phyloP scores from a whole-genome alignment of 805 yeast genomes.

The Wickerhamiella siamensis region DNA sequence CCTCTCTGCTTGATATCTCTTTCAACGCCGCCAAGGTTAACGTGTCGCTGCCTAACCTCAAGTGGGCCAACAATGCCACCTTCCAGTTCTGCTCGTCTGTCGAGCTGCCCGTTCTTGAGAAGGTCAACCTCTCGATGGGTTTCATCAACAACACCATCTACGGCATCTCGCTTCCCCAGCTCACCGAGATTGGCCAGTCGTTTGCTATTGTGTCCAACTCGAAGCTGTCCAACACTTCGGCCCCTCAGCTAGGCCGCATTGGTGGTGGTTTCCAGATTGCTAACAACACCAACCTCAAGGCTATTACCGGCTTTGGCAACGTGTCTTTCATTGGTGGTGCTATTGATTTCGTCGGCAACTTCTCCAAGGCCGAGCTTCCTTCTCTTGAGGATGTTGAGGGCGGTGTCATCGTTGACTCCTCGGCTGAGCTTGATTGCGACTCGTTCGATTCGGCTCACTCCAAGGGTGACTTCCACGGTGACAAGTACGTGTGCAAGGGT shows the following conservation, averaged over 20 bases:
- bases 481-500: constrained; percentile 42
- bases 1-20: constrained; percentile 62
- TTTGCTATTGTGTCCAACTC: constrained; percentile 62
- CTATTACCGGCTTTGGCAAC: constrained; percentile 59
- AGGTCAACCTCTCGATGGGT: constrained; percentile 71
- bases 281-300: constrained; percentile 61
- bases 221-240: constrained; percentile 51
- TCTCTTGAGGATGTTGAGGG: constrained; percentile 70
- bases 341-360: constrained; percentile 63
- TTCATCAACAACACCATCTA: constrained; percentile 54
- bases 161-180: constrained; percentile 28
- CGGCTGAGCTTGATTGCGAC: constrained; percentile 57
- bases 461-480: constrained; percentile 82
- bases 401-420: constrained; percentile 72
- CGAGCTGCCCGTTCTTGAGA: constrained; percentile 50
- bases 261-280: constrained; percentile 91
- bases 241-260: constrained; percentile 53
- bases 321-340: constrained; percentile 80
- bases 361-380: constrained; percentile 64
- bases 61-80: constrained; percentile 78
- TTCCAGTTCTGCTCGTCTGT: constrained; percentile 69
- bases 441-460: constrained; percentile 56
- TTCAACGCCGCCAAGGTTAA: constrained; percentile 73
- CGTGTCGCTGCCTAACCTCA: constrained; percentile 35
- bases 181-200: constrained; percentile 64